Base-by-base conservation (phyloP, 1,139 yeast species). In the Yamadazyma siamensis region DNA sequence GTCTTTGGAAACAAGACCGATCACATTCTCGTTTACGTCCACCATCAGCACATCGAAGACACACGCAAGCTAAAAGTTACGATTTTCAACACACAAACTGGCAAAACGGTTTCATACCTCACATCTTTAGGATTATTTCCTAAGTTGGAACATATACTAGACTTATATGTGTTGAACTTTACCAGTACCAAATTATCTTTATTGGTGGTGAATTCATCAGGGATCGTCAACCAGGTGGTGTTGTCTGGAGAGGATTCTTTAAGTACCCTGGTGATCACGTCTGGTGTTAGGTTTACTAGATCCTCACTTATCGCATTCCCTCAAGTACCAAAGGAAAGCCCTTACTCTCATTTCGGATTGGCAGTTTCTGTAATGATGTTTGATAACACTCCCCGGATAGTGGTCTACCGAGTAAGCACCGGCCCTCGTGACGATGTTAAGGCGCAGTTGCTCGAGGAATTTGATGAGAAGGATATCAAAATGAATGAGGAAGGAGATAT, bases 281-380 rank as follows among this genome's bases (percentile, higher is more conserved):
- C 14, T 13, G 13, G 32, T 31, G 4, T 34, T 48, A 12, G 17
- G 21, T 13, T 18, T 14, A 15, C 5, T 23, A 8, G 11, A 23
- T 33, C 43, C n/a, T 34, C 36, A 3, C 32, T 50, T 11, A 39
- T 46, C 16, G 46, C 49, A 31, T 51, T 52, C 27, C 30, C 36
- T 6, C 34, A 35, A 12, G 47, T 43, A 26, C 12, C 41, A 5
- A 34, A 29, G 3, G 24, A 20, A n/a, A 21, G 23, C 5, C 21
- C 31, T 5, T 42, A 36, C 13, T 25, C 23, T n/a, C n/a, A n/a
- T 15, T 48, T 33, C 35, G 58, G 58, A 1, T 40, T 54, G 15
- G 49, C 42, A 6, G 28, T 51, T 2, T 20, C 36, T 6, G 13
- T 41, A 2, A 13, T 27, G 3, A 28, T n/a, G n/a, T n/a, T 29